phyloP scores from a whole-genome alignment of 257 asterid species.

The Mentha longifolia region DNA sequence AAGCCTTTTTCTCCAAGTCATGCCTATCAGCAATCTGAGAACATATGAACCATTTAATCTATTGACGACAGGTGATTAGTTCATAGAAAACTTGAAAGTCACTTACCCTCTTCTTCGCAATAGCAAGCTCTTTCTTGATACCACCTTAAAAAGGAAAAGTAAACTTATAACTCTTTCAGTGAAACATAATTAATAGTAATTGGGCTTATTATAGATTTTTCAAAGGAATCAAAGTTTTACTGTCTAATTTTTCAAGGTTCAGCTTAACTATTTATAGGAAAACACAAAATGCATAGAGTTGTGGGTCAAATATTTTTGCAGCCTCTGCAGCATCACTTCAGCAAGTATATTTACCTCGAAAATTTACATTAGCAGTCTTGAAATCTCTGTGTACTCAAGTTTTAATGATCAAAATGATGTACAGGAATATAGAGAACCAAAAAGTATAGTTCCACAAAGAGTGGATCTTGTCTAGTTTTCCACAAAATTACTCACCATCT shows the following conservation, averaged over 20 bases:
- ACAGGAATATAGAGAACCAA: conserved; percentile 11
- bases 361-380: not conserved
- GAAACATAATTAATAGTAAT: conserved; percentile 14
- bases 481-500: conserved; percentile 53
- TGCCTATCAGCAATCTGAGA: conserved; percentile 69
- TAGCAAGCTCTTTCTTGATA: conserved; percentile 72
- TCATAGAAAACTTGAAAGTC: conserved; percentile 31
- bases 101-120: conserved; percentile 69
- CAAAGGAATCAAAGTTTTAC: conserved; percentile 6
- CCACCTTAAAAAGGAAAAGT: conserved; percentile 49
- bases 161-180: conserved; percentile 20
- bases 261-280: conserved; percentile 17
- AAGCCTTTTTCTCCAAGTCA: conserved; percentile 61
- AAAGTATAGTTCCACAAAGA: conserved; percentile 10
- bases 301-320: not conserved
- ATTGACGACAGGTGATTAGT: conserved; percentile 16
- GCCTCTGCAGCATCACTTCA: not conserved
- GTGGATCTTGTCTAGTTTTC: conserved; percentile 9
- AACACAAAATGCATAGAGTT: conserved; percentile 17
- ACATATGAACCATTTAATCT: conserved; percentile 26
- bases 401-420: not conserved
- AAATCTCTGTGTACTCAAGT: conserved; percentile 1
- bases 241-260: conserved; percentile 13
- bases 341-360: conserved; percentile 5
- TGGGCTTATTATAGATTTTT: not conserved